Base-by-base conservation (phyloP, 1,284 basidiomycete species). In the Puccinia horiana region DNA sequence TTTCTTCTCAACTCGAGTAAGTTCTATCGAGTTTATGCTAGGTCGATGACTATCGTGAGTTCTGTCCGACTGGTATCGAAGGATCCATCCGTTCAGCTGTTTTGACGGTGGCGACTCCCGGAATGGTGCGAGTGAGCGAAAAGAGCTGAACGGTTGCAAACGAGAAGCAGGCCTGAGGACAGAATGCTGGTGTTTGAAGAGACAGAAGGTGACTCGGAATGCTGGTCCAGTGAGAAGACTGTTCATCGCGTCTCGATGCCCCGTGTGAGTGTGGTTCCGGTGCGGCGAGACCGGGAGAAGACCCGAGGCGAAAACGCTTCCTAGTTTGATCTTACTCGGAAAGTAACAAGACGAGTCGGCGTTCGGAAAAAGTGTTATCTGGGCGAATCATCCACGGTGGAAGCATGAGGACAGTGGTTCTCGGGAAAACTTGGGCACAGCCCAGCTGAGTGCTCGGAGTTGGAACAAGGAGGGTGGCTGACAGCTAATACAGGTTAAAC, bases 21-120 rank as follows among this genome's bases (percentile, higher is more conserved):
- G 12, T 26, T 23, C 23, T 16, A 42, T 47, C 40, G 40, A 44
- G 1, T 40, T 14, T n/a, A 69, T 8, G 23, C n/a, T 69, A 26
- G n/a, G 42, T 69, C 20, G 2, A n/a, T 69, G 23, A 12, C 9
- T 20, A 26, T 69, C 65, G 23, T 23, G 63, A 67, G 63, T 16
- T 35, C 37, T 32, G 40, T 67, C 42, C 63, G 63, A 67, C n/a
- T 67, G 63, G 63, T 67, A 42, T 42, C 63, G 35, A 32, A 42
- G 35, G 11, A 67, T n/a, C 35, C 63, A 67, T 42, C 37, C 63
- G 29, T 32, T 67, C 37, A 12, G 11, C 37, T 67, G 63, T 23
- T 42, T 18, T 35, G 18, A 37, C 23, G 63, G 37, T 23, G 3
- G 37, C 40, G 61, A 37, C 32, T 37, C 14, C 35, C 63, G 9